Conservation (phyloP, 78 protist genomes). For the Pigoraptor vietnamica region DNA sequence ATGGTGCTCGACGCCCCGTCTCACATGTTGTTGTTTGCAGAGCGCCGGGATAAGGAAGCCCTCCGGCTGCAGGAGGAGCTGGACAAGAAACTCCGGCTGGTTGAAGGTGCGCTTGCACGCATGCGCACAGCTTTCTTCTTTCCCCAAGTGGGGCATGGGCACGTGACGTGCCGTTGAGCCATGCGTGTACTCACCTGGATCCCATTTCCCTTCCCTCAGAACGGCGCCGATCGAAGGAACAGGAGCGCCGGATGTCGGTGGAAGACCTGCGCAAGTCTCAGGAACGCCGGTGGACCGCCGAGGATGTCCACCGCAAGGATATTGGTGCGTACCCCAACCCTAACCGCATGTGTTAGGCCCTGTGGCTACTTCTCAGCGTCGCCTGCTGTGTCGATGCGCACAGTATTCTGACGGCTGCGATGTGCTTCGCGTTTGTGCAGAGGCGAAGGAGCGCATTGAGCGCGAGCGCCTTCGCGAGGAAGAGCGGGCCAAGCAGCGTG, state of each 20-base stretch:
- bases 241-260: not conserved
- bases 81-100: not conserved
- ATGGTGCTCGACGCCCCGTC: too few relatives aligned
- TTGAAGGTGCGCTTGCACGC: not conserved
- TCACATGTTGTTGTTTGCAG: not conserved
- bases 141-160: too few relatives aligned
- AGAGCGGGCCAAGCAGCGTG: not conserved
- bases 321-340: not conserved
- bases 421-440: not conserved
- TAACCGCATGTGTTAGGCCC: too few relatives aligned
- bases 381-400: too few relatives aligned
- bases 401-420: too few relatives aligned
- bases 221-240: not conserved
- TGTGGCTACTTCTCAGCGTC: too few relatives aligned
- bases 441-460: not conserved
- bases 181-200: too few relatives aligned
- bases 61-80: not conserved
- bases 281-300: not conserved
- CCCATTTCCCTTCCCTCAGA: too few relatives aligned
- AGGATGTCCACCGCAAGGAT: not conserved
- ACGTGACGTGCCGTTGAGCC: too few relatives aligned
- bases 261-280: not conserved
- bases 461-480: not conserved
- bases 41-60: not conserved
- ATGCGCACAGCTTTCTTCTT: too few relatives aligned